Conservation (phyloP, 140 eudicot species). For the Senecio squalidus region DNA sequence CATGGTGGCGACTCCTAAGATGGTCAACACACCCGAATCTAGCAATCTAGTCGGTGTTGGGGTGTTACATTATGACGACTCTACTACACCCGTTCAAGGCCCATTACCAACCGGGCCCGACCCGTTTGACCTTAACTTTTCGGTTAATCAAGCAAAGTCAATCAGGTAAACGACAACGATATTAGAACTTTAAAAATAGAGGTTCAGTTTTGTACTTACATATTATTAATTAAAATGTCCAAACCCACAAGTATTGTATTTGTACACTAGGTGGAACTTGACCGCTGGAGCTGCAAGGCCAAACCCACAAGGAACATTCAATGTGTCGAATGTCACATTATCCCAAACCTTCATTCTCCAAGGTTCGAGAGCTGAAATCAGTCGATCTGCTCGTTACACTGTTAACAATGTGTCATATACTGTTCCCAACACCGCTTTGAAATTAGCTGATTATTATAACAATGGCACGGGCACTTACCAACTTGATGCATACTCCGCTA, state of each 20-base stretch:
- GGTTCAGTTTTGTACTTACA: too few species aligned
- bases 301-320: constrained; percentile 74
- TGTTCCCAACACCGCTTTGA: constrained; percentile 53
- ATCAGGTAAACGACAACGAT: constrained; percentile 49
- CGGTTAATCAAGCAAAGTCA: constrained; percentile 55
- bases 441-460: constrained; percentile 46
- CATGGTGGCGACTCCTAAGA: constrained; percentile 71
- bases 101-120: constrained; percentile 64
- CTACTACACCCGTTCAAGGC: constrained; percentile 39
- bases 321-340: constrained; percentile 65
- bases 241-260: background rate
- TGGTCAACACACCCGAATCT: constrained; percentile 24
- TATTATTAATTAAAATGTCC: too few species aligned
- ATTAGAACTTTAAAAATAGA: too few species aligned
- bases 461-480: constrained; percentile 66
- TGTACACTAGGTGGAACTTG: constrained; percentile 48
- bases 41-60: constrained; percentile 41
- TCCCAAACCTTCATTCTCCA: constrained; percentile 55
- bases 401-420: constrained; percentile 56
- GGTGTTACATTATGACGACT: constrained; percentile 48
- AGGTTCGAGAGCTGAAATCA: constrained; percentile 40
- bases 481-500: constrained; percentile 47
- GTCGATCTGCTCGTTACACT: constrained; percentile 30
- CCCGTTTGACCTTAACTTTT: constrained; percentile 51
- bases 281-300: constrained; percentile 80